Evolutionary conservation across 2,329 filamentous ascomycete species (phyloP).

Genomic region (Aspergillus pseudotamarii): DNA sequence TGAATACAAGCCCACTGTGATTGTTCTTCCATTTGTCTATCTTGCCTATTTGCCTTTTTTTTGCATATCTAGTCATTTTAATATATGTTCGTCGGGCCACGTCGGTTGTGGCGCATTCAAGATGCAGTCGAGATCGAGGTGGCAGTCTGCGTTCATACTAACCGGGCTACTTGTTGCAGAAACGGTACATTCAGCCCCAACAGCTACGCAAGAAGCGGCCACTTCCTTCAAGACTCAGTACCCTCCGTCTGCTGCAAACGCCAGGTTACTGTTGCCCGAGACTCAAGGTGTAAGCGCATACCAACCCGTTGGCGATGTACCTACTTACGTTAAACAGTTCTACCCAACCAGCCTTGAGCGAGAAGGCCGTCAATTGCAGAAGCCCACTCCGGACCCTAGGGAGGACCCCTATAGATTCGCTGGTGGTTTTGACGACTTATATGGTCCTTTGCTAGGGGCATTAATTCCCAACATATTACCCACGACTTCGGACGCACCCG

Average conservation of each 20-base stretch:
- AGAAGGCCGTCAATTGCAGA: conserved; percentile 32
- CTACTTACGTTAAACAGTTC: conserved; percentile 27
- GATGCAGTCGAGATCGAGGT: conserved; percentile 27
- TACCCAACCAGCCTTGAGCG: conserved; percentile 35
- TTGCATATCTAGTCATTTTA: neutral
- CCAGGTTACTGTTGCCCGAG: conserved; percentile 30
- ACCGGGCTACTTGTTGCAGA: conserved; percentile 38
- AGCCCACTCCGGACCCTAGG: conserved; percentile 29
- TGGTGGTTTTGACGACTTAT: conserved; percentile 20
- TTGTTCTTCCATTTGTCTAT: neutral
- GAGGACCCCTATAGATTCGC: conserved; percentile 15
- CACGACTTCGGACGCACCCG: neutral
- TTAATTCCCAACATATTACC: conserved; percentile 10
- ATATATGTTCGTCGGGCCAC: neutral
- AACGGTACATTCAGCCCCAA: conserved; percentile 29
- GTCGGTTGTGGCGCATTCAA: neutral
- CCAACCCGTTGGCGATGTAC: neutral
- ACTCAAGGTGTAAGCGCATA: conserved; percentile 35
- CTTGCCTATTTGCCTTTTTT: neutral
- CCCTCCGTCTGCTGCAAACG: conserved; percentile 32
- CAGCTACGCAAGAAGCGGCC: conserved; percentile 19
- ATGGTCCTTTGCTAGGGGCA: conserved; percentile 15
- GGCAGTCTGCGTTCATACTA: conserved; percentile 35
- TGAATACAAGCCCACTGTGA: too few relatives aligned
- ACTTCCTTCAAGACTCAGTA: conserved; percentile 38